phyloP scores from a whole-genome alignment of 495 filamentous ascomycete genomes.

The Lophiostoma macrostomum region DNA sequence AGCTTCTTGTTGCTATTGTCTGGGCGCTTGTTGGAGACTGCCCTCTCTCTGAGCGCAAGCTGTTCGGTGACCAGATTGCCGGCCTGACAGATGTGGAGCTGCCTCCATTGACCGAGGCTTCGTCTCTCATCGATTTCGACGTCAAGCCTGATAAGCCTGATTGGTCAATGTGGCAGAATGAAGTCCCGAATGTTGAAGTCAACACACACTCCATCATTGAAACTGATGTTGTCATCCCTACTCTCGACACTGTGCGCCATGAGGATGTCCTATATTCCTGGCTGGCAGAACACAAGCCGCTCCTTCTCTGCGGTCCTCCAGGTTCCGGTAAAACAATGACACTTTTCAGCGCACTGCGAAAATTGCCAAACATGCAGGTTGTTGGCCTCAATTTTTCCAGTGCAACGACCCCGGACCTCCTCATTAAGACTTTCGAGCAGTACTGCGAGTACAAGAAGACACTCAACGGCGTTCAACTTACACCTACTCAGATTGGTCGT shows the following conservation, averaged over 20 bases:
- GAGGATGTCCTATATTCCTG: slow-evolving; percentile 98
- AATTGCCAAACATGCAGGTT: slow-evolving; percentile 96
- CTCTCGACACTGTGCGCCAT: slow-evolving; percentile 91
- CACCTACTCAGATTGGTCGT: slow-evolving; percentile 91
- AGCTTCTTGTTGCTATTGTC: slow-evolving; percentile 81
- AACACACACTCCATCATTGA: slow-evolving; percentile 97
- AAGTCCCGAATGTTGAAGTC: slow-evolving; percentile 90
- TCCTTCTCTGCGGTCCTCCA: slow-evolving; percentile 93
- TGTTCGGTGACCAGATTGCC: slow-evolving; percentile 78
- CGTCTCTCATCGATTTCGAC: slow-evolving; percentile 93
- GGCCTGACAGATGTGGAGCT: slow-evolving; percentile 79
- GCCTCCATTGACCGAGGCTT: slow-evolving; percentile 65
- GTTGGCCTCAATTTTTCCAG: slow-evolving; percentile 99
- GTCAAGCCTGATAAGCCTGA: slow-evolving; percentile 79
- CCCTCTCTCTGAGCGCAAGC: slow-evolving; percentile 79
- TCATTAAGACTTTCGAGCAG: slow-evolving; percentile 98
- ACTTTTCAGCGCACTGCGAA: slow-evolving; percentile 91
- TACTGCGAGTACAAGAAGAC: slow-evolving; percentile 99
- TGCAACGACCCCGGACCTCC: slow-evolving; percentile 92
- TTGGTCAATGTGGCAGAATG: slow-evolving; percentile 89
- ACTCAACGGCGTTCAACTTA: slow-evolving; percentile 90
- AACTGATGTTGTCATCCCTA: slow-evolving; percentile 96
- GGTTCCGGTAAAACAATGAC: slow-evolving; percentile 99
- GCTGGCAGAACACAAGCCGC: slow-evolving; percentile 96
- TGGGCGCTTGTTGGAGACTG: slow-evolving; percentile 97